Evolutionary conservation across 306 rosid genomes (phyloP).

Genomic region (Glycine latifolia): DNA sequence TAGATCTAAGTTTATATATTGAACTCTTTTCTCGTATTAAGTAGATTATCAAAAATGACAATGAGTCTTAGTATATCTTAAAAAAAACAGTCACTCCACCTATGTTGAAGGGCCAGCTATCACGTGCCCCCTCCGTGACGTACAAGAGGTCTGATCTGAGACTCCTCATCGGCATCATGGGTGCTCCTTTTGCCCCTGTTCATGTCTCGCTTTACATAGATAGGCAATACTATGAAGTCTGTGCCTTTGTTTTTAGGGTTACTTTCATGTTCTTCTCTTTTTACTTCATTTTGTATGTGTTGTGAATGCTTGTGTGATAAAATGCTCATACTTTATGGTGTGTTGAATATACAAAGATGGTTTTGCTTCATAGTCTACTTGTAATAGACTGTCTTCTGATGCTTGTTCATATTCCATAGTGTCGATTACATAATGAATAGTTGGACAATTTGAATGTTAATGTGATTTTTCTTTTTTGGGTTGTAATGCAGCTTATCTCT

Average conservation of each 20-base stretch:
- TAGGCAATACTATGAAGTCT: constrained; percentile 45
- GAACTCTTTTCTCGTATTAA: too few relatives aligned
- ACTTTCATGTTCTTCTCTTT: neutral
- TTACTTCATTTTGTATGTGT: neutral
- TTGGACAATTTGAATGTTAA: constrained; percentile 25
- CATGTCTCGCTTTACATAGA: constrained; percentile 15
- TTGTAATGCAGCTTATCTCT: constrained; percentile 20
- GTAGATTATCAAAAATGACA: too few relatives aligned
- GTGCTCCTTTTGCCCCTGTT: too few relatives aligned
- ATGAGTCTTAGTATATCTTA: too few relatives aligned
- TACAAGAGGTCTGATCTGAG: too few relatives aligned
- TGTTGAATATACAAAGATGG: too few relatives aligned
- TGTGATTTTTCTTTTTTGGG: neutral
- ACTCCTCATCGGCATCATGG: too few relatives aligned
- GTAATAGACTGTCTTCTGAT: neutral
- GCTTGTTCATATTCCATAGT: constrained; percentile 11
- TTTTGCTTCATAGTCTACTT: constrained; percentile 26
- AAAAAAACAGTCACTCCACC: too few relatives aligned
- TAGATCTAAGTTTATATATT: too few relatives aligned
- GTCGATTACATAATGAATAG: neutral
- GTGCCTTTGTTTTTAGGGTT: constrained; percentile 2
- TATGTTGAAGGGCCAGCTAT: too few relatives aligned
- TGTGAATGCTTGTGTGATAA: neutral
- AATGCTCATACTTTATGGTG: constrained; percentile 10
- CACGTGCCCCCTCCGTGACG: too few relatives aligned